Evolutionary conservation across 306 rosid genomes (phyloP).

Genomic region (Dalbergia cochinchinensis): DNA sequence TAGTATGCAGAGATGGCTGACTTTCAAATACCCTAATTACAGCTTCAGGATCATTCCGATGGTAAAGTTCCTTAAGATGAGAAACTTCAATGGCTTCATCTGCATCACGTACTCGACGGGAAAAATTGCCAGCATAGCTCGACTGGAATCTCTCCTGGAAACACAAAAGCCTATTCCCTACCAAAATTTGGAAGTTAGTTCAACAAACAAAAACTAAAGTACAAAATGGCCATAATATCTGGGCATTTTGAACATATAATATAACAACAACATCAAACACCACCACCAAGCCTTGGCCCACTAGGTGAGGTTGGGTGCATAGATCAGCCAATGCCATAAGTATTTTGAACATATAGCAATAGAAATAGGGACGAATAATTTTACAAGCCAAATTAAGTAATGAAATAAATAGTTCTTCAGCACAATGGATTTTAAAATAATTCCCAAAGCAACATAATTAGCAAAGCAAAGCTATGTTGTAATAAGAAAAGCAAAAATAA

Average conservation of each 20-base stretch:
- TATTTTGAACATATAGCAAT: not conserved
- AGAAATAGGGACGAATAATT: constrained; percentile 8
- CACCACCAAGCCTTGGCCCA: not conserved
- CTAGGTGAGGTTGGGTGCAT: not conserved
- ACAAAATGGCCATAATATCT: not conserved
- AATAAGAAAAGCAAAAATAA: not conserved
- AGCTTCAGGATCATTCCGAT: constrained; percentile 77
- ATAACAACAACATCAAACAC: not conserved
- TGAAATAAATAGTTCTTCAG: not conserved
- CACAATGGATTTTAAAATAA: not conserved
- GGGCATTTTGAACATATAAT: not conserved
- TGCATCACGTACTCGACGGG: constrained; percentile 72
- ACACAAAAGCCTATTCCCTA: constrained; percentile 60
- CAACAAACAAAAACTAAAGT: constrained; percentile 9
- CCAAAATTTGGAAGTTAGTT: constrained; percentile 39
- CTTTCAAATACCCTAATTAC: constrained; percentile 89
- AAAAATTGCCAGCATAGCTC: constrained; percentile 74
- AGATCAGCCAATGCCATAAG: not conserved
- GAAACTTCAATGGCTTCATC: constrained; percentile 82
- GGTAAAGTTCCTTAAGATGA: constrained; percentile 80
- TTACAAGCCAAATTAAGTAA: not conserved
- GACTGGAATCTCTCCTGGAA: constrained; percentile 74
- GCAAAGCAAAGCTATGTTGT: not conserved
- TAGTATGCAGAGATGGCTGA: constrained; percentile 77
- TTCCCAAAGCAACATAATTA: constrained; percentile 16